Percentiles rank a stretch among this genome's conserved stretches.
phyloP scores from a whole-genome alignment of 1,284 basidiomycete genomes.

The Entoloma clypeatum region DNA sequence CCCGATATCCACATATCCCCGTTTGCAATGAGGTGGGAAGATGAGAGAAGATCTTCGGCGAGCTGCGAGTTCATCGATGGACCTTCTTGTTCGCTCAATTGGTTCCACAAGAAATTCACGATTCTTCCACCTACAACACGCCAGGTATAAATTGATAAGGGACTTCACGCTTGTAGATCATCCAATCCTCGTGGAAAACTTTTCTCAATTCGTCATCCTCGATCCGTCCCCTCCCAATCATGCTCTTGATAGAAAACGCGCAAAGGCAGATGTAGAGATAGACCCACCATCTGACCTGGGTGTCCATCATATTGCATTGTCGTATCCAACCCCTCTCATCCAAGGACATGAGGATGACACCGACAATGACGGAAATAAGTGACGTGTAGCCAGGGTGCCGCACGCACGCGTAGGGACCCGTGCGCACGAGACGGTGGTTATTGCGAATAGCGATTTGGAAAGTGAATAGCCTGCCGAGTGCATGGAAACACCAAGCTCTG shows the following conservation, averaged over 20 bases:
- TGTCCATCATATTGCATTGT: constrained; percentile 1
- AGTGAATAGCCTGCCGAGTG: too few species aligned
- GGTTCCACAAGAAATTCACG: too few species aligned
- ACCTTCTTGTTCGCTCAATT: too few species aligned
- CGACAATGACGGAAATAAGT: constrained; percentile 6
- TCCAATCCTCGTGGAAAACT: constrained; percentile 4
- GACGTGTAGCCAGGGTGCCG: constrained; percentile 5
- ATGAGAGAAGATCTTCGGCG: too few species aligned
- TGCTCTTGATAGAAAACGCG: constrained; percentile 5
- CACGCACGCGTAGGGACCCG: too few species aligned
- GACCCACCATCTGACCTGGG: neutral
- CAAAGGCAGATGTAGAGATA: neutral
- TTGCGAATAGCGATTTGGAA: too few species aligned
- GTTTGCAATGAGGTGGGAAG: too few species aligned
- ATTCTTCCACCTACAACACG: neutral
- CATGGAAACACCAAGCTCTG: too few species aligned
- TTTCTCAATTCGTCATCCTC: constrained; percentile 5
- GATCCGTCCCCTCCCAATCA: constrained; percentile 1
- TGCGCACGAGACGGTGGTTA: too few species aligned
- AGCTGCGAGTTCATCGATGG: too few species aligned
- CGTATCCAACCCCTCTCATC: constrained; percentile 1
- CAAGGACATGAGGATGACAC: neutral
- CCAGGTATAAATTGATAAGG: constrained; percentile 6
- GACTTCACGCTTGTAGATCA: constrained; percentile 1
- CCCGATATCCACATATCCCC: too few species aligned